These are phyloP conservation scores for Leccinellum albellum DNA, from an alignment of 768 basidiomycete genomes.

Conservation along the genomic window DNA sequence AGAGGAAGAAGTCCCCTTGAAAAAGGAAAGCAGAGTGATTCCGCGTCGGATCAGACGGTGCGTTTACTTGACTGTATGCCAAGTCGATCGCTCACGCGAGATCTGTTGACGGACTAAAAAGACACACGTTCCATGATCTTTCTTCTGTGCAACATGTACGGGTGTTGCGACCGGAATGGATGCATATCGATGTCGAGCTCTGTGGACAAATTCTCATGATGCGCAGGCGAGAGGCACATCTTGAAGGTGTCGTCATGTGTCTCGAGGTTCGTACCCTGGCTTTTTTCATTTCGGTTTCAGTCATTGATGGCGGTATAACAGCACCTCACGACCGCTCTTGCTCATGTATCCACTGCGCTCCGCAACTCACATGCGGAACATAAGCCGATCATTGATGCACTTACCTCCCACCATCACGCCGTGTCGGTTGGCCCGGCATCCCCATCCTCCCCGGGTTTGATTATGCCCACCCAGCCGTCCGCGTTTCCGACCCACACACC, in stretches of 20 bases:
- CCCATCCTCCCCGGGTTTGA: background rate
- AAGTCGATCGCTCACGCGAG: background rate
- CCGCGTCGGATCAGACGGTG: constrained; percentile 28
- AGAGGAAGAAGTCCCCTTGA: background rate
- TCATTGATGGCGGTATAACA: constrained; percentile 19
- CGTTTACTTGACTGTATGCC: constrained; percentile 1
- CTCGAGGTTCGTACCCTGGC: constrained; percentile 42
- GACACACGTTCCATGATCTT: constrained; percentile 67
- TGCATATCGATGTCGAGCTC: constrained; percentile 77
- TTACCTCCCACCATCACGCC: constrained; percentile 31
- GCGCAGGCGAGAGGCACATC: constrained; percentile 62
- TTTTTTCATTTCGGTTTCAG: constrained; percentile 9
- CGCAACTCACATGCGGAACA: constrained; percentile 58
- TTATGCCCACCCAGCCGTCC: background rate
- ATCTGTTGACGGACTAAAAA: constrained; percentile 33
- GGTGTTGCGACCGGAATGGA: constrained; percentile 55
- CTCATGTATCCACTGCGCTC: constrained; percentile 51
- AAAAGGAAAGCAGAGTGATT: constrained; percentile 7
- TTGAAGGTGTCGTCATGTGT: constrained; percentile 59
- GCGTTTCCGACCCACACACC: constrained; percentile 2
- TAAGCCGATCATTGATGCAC: constrained; percentile 41
- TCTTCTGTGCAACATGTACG: constrained; percentile 44
- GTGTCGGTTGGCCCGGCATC: background rate
- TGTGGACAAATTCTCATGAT: constrained; percentile 72
- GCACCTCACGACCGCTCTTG: constrained; percentile 52